These are phyloP conservation scores for Bacidia gigantensis DNA, from an alignment of 495 filamentous ascomycete species.

Conservation along the genomic window DNA sequence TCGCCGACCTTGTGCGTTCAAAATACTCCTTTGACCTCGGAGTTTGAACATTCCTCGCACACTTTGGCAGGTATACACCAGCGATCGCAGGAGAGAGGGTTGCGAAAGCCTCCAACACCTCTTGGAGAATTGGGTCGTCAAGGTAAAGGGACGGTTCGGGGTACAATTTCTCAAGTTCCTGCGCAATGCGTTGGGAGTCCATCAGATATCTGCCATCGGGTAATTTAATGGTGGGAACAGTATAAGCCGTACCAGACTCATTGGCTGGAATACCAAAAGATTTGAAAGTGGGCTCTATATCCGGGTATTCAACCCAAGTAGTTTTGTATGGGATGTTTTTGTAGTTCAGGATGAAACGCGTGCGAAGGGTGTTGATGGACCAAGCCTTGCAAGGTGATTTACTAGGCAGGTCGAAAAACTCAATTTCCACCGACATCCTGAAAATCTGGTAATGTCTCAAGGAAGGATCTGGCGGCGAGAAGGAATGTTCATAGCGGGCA, in stretches of 20 bases:
- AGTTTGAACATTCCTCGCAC: conserved; percentile 28
- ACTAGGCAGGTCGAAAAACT: conserved; percentile 29
- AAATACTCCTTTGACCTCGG: conserved; percentile 32
- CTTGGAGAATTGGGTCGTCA: conserved; percentile 29
- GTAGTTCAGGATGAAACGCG: conserved; percentile 45
- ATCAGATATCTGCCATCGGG: conserved; percentile 40
- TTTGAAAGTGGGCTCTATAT: conserved; percentile 35
- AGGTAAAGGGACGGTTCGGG: conserved; percentile 39
- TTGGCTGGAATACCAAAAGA: conserved; percentile 28
- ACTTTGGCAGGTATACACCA: conserved; percentile 22
- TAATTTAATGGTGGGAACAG: conserved; percentile 38
- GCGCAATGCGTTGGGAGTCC: conserved; percentile 41
- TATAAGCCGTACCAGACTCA: conserved; percentile 29
- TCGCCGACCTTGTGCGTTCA: conserved; percentile 24
- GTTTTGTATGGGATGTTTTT: conserved; percentile 50
- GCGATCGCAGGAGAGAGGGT: neutral
- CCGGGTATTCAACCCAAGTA: conserved; percentile 52
- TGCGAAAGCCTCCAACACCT: conserved; percentile 21
- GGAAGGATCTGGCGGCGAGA: too few species aligned
- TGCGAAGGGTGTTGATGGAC: conserved; percentile 50
- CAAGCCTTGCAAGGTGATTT: conserved; percentile 31
- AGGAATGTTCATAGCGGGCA: too few species aligned
- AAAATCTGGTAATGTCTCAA: too few species aligned
- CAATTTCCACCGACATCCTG: conserved; percentile 3
- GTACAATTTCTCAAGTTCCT: conserved; percentile 35